Evolutionary conservation across 2,329 filamentous ascomycete species (phyloP).

Genomic region (Venturia asperata): DNA sequence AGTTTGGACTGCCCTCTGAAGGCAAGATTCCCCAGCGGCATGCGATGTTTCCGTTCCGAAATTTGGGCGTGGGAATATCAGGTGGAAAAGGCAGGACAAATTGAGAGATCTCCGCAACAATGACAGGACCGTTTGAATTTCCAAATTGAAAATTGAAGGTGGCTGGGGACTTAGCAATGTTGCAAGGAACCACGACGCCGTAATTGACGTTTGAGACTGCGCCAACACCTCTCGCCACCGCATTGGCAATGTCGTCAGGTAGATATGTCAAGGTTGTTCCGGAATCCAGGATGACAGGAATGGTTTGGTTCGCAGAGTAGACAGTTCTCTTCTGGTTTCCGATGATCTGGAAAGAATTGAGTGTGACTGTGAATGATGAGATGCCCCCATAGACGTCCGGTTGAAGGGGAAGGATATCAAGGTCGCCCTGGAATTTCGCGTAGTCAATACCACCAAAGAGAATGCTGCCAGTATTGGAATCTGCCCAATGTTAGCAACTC

Average conservation of each 20-base stretch:
- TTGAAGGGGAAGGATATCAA: slow-evolving; percentile 56
- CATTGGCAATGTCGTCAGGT: slow-evolving; percentile 51
- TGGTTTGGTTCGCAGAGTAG: slow-evolving; percentile 29
- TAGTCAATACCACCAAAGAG: slow-evolving; percentile 75
- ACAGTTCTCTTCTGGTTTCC: slow-evolving; percentile 40
- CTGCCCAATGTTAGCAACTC: slow-evolving; percentile 22
- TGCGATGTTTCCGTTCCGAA: slow-evolving; percentile 14
- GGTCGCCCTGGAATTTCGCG: slow-evolving; percentile 59
- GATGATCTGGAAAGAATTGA: slow-evolving; percentile 41
- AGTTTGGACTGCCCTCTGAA: slow-evolving; percentile 39
- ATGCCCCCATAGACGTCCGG: slow-evolving; percentile 38
- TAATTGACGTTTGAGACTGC: slow-evolving; percentile 37
- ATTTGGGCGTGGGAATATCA: slow-evolving; percentile 9
- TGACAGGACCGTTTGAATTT: slow-evolving; percentile 29
- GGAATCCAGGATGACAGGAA: slow-evolving; percentile 62
- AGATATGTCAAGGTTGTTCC: slow-evolving; percentile 66
- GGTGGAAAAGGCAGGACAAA: slow-evolving; percentile 19
- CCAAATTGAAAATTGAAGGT: slow-evolving; percentile 54
- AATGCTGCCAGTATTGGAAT: slow-evolving; percentile 60
- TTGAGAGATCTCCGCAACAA: slow-evolving; percentile 18
- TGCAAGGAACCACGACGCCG: slow-evolving; percentile 47
- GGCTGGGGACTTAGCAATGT: slow-evolving; percentile 39
- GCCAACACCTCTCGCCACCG: slow-evolving; percentile 36
- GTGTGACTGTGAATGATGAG: slow-evolving; percentile 42
- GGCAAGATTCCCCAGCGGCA: slow-evolving; percentile 42